These are phyloP conservation scores for Pluteus cervinus DNA, from an alignment of 768 basidiomycete species.

Conservation along the genomic window DNA sequence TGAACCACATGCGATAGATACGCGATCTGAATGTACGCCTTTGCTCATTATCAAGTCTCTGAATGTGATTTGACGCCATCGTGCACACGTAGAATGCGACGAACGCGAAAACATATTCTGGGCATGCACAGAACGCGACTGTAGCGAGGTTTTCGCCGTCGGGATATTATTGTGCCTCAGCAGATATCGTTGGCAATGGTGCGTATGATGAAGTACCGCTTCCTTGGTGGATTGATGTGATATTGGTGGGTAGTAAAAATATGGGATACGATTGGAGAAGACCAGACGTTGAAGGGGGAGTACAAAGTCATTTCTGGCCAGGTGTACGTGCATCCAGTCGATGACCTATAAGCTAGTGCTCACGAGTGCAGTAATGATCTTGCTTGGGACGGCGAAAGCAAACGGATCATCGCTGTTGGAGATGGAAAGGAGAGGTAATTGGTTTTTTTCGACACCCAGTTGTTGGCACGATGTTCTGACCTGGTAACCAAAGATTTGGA, in stretches of 20 bases:
- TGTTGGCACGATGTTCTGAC: not conserved
- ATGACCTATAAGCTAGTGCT: not conserved
- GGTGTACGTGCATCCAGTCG: slow-evolving; percentile 43
- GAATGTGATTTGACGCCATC: not conserved
- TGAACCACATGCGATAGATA: slow-evolving; percentile 39
- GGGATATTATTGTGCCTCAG: slow-evolving; percentile 94
- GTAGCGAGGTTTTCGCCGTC: slow-evolving; percentile 91
- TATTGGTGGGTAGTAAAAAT: slow-evolving; percentile 52
- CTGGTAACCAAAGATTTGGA: slow-evolving; percentile 52
- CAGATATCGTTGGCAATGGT: slow-evolving; percentile 79
- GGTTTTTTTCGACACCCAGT: not conserved
- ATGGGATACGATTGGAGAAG: slow-evolving; percentile 91
- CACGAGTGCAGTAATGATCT: slow-evolving; percentile 69
- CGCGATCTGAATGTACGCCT: slow-evolving; percentile 71
- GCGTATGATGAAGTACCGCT: slow-evolving; percentile 10
- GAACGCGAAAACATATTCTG: slow-evolving; percentile 60
- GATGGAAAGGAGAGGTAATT: slow-evolving; percentile 84
- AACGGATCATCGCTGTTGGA: slow-evolving; percentile 92
- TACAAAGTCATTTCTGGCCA: slow-evolving; percentile 69
- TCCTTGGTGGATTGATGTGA: not conserved
- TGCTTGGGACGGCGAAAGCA: slow-evolving; percentile 95
- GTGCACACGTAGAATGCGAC: slow-evolving; percentile 50
- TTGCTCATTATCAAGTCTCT: not conserved
- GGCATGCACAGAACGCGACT: slow-evolving; percentile 79
- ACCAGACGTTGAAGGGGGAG: slow-evolving; percentile 77